These are phyloP conservation scores for Haplosporangium sp. DNA, from an alignment of 371 early-diverging fungal genomes.

Conservation along the genomic window DNA sequence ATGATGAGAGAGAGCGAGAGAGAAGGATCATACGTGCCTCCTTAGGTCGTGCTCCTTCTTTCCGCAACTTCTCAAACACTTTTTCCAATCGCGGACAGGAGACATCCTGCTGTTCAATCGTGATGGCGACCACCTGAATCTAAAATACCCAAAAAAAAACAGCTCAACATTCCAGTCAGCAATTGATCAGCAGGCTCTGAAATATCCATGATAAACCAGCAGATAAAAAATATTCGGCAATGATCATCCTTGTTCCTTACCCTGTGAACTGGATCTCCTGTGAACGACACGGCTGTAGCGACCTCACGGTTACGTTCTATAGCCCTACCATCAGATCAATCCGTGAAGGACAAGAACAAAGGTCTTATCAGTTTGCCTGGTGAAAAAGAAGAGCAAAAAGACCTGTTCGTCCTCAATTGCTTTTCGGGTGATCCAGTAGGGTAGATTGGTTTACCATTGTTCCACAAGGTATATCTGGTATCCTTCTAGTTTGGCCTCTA, in stretches of 20 bases:
- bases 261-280: slow-evolving; percentile 68
- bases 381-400: background rate
- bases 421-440: background rate
- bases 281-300: slow-evolving; percentile 72
- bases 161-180: slow-evolving; percentile 35
- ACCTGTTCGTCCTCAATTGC: background rate
- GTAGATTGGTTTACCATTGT: slow-evolving; percentile 63
- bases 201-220: background rate
- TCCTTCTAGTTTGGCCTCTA: slow-evolving; percentile 62
- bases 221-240: background rate
- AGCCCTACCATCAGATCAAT: slow-evolving; percentile 57
- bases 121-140: slow-evolving; percentile 65
- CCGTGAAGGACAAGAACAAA: background rate
- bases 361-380: background rate
- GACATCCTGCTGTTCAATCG: slow-evolving; percentile 62
- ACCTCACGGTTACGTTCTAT: slow-evolving; percentile 67
- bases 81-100: slow-evolving; percentile 62
- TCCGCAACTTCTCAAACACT: slow-evolving; percentile 56
- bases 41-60: slow-evolving; percentile 61
- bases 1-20: background rate
- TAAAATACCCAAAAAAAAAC: slow-evolving; percentile 29
- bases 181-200: slow-evolving; percentile 13
- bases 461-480: slow-evolving; percentile 77
- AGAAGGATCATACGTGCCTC: slow-evolving; percentile 50
- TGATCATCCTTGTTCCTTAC: slow-evolving; percentile 41